Conservation (phyloP, 805 yeast genomes). For the Blastobotrys attinorum region DNA sequence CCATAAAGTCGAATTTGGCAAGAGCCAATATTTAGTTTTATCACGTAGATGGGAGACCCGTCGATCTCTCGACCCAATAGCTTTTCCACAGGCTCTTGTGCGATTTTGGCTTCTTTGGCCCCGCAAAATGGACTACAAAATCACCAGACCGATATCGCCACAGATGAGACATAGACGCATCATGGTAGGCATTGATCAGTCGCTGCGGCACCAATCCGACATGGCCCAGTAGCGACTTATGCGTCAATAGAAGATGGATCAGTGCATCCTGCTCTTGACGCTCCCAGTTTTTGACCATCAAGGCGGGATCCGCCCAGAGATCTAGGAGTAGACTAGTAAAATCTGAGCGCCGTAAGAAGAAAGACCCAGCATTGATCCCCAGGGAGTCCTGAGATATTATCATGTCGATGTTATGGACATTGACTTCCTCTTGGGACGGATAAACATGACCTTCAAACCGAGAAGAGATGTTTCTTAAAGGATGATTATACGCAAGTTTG, state of each 20-base stretch:
- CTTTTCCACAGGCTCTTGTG: neutral
- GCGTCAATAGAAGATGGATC: slow-evolving; percentile 15
- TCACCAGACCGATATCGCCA: slow-evolving; percentile 20
- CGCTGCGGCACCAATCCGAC: slow-evolving; percentile 27
- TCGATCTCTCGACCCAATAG: no score
- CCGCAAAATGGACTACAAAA: slow-evolving; percentile 27
- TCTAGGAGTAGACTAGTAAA: slow-evolving; percentile 22
- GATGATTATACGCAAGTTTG: slow-evolving; percentile 19
- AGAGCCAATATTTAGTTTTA: no score
- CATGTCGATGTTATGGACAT: slow-evolving; percentile 20
- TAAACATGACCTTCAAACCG: slow-evolving; percentile 4
- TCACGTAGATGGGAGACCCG: no score
- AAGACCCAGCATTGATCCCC: slow-evolving; percentile 30
- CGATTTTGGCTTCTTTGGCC: slow-evolving; percentile 4
- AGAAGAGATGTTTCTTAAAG: slow-evolving; percentile 5
- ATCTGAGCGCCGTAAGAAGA: slow-evolving; percentile 22
- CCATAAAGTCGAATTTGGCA: no score
- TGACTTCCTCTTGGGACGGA: slow-evolving; percentile 11
- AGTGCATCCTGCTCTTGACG: slow-evolving; percentile 25
- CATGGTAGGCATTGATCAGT: slow-evolving; percentile 24
- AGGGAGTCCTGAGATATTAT: slow-evolving; percentile 23
- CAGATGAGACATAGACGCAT: slow-evolving; percentile 4
- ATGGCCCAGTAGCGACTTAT: slow-evolving; percentile 17
- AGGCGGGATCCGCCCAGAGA: slow-evolving; percentile 18
- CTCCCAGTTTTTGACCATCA: slow-evolving; percentile 3